Base-by-base conservation (phyloP, 208 protist species). In the Trypanosomatidae sp. region DNA sequence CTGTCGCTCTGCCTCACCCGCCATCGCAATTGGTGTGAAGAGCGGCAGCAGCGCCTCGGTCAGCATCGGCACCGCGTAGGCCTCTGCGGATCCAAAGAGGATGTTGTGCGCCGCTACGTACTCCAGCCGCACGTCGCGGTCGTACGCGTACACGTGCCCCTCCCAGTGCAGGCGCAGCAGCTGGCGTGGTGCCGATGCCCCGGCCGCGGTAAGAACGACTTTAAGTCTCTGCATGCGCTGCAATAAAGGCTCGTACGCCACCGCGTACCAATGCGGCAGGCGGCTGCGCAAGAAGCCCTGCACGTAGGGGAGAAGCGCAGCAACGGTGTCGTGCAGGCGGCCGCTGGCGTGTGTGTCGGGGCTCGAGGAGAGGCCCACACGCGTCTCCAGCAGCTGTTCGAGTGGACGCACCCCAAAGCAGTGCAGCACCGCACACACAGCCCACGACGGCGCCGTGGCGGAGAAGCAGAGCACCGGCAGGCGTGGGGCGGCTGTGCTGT, bases 31-130 rank as follows among this genome's bases (percentile, higher is more conserved):
- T 2, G 79, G 79, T 10, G 86, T 66, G 62, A 94, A 93, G 12
- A 96, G 50, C 36, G 69, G 66, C 64, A 79, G 56, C 62, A 83
- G 72, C 2, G 76, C 84, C 7, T 87, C 81, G 6, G 90, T 73
- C 28, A 84, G 68, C 71, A 91, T 74, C 50, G 50, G 71, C 4
- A 82, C 62, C 2, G 84, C 72, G 62, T 84, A 84, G 49, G 78
- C 70, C 56, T 81, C 88, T 15, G 83, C 76, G 1, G 55, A 76
- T 25, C 87, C 88, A 74, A 94, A 96, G 13, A 96, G n/a, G 19
- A 84, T 83, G 80, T 93, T 86, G 74, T 93, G 88, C 53, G 77
- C 79, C 19, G 68, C 71, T 2, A 96, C 77, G 76, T 96, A 96
- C 56, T 67, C 55, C 6, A 88, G 79, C 12, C 76, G 76, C 1